Evolutionary conservation across 495 filamentous ascomycete genomes (phyloP).

Genomic region (Aspergillus panamensis): DNA sequence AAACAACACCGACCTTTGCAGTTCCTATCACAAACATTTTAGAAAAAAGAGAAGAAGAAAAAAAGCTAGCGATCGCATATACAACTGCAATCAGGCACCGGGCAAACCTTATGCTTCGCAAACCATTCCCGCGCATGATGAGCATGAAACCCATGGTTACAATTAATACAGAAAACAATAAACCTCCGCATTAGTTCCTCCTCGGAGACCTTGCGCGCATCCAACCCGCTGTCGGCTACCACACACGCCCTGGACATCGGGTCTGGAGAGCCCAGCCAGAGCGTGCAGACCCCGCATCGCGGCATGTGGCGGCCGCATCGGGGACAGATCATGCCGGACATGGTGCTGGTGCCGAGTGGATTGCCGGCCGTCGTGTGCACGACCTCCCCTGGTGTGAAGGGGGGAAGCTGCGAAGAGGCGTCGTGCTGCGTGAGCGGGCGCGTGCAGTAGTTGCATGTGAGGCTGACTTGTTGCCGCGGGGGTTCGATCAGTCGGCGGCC

Average conservation of each 20-base stretch:
- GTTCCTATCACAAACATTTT: not conserved
- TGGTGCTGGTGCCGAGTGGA: conserved; percentile 33
- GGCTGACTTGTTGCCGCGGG: conserved; percentile 69
- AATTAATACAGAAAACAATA: conserved; percentile 80
- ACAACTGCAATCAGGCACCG: conserved; percentile 85
- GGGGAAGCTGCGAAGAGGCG: conserved; percentile 35
- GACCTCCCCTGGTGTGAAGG: conserved; percentile 31
- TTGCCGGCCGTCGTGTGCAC: conserved; percentile 39
- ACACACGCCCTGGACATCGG: conserved; percentile 56
- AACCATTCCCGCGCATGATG: conserved; percentile 92
- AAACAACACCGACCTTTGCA: not conserved
- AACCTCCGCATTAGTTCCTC: conserved; percentile 46
- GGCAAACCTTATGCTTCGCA: conserved; percentile 71
- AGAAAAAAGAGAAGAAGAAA: conserved; percentile 3
- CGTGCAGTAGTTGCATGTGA: conserved; percentile 83
- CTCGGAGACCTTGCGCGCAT: conserved; percentile 27
- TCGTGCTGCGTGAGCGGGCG: conserved; percentile 46
- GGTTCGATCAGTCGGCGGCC: conserved; percentile 62
- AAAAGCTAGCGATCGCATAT: conserved; percentile 56
- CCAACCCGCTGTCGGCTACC: conserved; percentile 45
- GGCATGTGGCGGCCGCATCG: conserved; percentile 84
- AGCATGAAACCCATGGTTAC: conserved; percentile 85
- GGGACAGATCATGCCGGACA: conserved; percentile 65
- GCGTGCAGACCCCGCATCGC: conserved; percentile 81
- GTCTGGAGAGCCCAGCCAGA: conserved; percentile 78